Base-by-base conservation (phyloP, 164 flowering plant genomes). In the Berberis vulgaris region DNA sequence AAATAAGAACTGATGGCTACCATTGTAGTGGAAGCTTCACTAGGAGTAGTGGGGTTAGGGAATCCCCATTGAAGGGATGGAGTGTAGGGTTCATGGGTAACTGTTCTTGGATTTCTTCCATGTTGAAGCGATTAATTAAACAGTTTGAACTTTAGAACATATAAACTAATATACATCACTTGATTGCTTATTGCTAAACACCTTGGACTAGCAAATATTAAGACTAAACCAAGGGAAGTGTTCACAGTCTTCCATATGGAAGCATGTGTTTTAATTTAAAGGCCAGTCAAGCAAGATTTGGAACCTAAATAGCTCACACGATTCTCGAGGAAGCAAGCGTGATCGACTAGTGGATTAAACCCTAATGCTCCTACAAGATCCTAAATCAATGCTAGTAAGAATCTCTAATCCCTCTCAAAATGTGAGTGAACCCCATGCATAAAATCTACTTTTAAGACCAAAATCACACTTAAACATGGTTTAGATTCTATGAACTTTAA, bases 181-280 rank as follows among this genome's bases (percentile, higher is more conserved):
- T 60, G 62, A 63, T 59, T 65, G 57, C 43, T 57, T 11, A 58
- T 56, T 41, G 6, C 42, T 64, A 45, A 61, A 44, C 49, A 66
- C 43, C 43, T 42, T 60, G 45, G 56, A 49, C 53, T 9, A 43
- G 6, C n/a, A 61, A 42, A 66, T 41, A 65, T 55, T 64, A 65
- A 45, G 70, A 64, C 65, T 43, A 45, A 56, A 6, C 56, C 41
- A 59, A 64, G 11, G 44, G 46, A 53, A 57, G 12, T 38, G 44
- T 46, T 59, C 59, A 60, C 75, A 64, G 66, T 72, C 65, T 63
- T 58, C 75, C 68, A 68, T 58, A 50, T 60, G 61, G 26, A 64
- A 53, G 63, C 69, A 65, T 68, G 75, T 64, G 71, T 54, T 11
- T 58, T 26, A 26, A 26, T 26, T 26, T 57, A 41, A 59, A 63